A percentile compares a stretch with the other conserved stretches of the same genome.
Evolutionary conservation across 768 basidiomycete genomes (phyloP).

Genomic region (Leccinum uliginosum): DNA sequence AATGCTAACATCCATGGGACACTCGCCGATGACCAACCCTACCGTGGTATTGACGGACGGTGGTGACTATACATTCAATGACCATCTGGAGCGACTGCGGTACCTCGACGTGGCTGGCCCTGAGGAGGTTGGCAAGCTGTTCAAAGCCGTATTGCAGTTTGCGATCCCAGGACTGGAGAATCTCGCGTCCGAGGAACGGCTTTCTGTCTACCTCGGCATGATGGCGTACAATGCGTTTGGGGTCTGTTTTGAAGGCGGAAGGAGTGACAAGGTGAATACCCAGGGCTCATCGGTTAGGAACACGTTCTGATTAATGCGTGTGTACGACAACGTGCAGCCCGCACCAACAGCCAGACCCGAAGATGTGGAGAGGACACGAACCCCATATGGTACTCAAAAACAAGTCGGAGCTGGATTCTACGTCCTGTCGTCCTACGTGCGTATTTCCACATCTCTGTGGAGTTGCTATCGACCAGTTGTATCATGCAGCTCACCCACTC

Average conservation of each 20-base stretch:
- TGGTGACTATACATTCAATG: conserved; percentile 59
- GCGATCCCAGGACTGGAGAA: conserved; percentile 72
- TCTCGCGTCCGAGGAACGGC: conserved; percentile 61
- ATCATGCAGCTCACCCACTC: conserved; percentile 58
- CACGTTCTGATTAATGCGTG: neutral
- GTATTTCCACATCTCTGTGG: conserved; percentile 14
- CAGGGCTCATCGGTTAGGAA: neutral
- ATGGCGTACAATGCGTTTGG: conserved; percentile 78
- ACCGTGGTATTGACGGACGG: conserved; percentile 35
- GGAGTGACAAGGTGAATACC: conserved; percentile 61
- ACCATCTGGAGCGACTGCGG: conserved; percentile 74
- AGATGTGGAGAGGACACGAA: conserved; percentile 70
- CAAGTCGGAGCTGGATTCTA: conserved; percentile 79
- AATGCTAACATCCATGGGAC: conserved; percentile 34
- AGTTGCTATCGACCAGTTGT: neutral
- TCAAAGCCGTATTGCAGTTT: conserved; percentile 51
- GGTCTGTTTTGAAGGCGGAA: conserved; percentile 59
- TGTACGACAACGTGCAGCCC: conserved; percentile 39
- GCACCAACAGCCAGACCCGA: conserved; percentile 53
- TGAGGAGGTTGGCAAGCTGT: conserved; percentile 45
- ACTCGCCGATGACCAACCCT: conserved; percentile 6
- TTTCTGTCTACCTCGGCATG: conserved; percentile 59
- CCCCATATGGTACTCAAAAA: conserved; percentile 66
- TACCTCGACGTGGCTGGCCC: conserved; percentile 57
- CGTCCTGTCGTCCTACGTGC: conserved; percentile 67